Percentiles rank a stretch among this genome's conserved stretches.
These are phyloP conservation scores for Fusarium drepaniforme DNA, from an alignment of 2,329 filamentous ascomycete species.

Conservation along the genomic window DNA sequence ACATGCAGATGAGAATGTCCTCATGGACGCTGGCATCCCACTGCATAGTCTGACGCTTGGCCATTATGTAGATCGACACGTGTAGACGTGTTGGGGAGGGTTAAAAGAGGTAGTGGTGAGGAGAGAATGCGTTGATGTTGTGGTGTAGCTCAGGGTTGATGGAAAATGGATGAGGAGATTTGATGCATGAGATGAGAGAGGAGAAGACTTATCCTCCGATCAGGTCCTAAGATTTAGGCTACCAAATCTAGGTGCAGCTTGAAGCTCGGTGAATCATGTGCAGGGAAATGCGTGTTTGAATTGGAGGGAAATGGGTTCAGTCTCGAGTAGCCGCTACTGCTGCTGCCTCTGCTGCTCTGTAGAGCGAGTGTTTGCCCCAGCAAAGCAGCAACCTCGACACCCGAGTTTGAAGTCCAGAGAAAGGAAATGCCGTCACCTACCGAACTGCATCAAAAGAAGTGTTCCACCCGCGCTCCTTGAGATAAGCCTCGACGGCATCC, in stretches of 20 bases:
- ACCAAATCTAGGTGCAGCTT: not conserved
- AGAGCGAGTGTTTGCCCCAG: not conserved
- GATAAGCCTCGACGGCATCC: conserved; percentile 47
- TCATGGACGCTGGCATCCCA: conserved; percentile 59
- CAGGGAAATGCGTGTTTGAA: not conserved
- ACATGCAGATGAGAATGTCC: conserved; percentile 57
- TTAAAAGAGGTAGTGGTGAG: not conserved
- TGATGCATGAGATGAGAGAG: conserved; percentile 2
- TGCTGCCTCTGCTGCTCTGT: no score
- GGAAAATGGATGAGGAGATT: not conserved
- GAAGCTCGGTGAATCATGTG: not conserved
- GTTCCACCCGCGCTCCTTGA: conserved; percentile 48
- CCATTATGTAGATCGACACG: conserved; percentile 34
- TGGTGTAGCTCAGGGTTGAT: conserved; percentile 9
- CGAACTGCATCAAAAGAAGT: conserved; percentile 61
- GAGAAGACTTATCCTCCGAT: conserved; percentile 2
- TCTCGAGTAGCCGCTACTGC: not conserved
- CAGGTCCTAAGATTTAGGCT: conserved; percentile 8
- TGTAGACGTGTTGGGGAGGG: not conserved
- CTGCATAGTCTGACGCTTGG: conserved; percentile 48
- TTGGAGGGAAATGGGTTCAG: not conserved
- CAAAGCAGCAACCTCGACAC: conserved; percentile 2
- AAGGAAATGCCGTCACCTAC: conserved; percentile 46
- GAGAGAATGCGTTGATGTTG: not conserved
- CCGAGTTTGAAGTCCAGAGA: not conserved